Conservation (phyloP, 306 rosid species). For the Cicer cuneatum region DNA sequence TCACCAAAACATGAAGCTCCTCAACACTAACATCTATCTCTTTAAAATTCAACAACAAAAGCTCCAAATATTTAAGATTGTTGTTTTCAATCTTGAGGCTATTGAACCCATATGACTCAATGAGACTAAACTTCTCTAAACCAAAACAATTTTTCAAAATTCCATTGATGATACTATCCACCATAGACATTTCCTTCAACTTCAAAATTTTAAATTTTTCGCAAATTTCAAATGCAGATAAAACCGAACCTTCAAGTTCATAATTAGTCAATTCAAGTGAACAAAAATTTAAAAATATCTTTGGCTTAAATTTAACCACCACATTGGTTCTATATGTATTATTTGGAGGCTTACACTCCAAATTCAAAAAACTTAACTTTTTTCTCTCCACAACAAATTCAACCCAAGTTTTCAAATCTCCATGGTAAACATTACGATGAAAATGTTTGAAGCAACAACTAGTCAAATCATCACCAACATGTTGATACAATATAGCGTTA, state of each 20-base stretch:
- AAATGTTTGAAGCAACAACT: too few relatives aligned
- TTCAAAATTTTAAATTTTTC: background rate
- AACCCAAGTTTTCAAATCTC: background rate
- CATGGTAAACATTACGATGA: too few relatives aligned
- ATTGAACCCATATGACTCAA: background rate
- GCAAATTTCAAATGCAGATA: slow-evolving; percentile 7
- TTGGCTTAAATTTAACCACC: background rate
- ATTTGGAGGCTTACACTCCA: background rate
- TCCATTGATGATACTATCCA: too few relatives aligned
- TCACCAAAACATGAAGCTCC: too few relatives aligned
- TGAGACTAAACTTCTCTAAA: slow-evolving; percentile 8
- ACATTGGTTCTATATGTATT: background rate
- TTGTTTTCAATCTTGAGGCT: background rate
- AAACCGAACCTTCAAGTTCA: background rate
- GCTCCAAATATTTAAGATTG: background rate
- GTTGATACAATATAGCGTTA: too few relatives aligned
- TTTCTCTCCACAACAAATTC: background rate
- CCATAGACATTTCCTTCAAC: background rate
- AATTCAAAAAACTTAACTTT: too few relatives aligned
- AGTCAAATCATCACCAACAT: too few relatives aligned
- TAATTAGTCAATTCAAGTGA: background rate
- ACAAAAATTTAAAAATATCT: too few relatives aligned
- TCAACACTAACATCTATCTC: too few relatives aligned
- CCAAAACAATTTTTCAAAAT: background rate
- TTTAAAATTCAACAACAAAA: background rate